These are phyloP conservation scores for Craterostigma plantagineum DNA, from an alignment of 257 asterid species.

Conservation along the genomic window DNA sequence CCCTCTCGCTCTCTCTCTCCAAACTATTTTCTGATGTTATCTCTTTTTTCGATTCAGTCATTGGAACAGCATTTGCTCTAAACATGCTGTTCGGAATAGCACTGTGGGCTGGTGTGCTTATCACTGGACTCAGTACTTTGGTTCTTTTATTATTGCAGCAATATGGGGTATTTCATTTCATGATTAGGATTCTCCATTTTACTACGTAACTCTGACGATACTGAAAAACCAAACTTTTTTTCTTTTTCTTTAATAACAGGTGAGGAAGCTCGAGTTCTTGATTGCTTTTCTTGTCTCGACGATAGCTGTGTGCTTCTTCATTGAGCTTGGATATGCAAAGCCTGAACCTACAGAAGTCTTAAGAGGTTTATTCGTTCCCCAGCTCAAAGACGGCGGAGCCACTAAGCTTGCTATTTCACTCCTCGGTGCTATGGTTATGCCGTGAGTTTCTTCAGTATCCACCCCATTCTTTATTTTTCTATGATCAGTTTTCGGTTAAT, in stretches of 20 bases:
- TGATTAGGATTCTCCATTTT: neutral
- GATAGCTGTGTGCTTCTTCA: conserved; percentile 71
- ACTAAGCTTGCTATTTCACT: conserved; percentile 86
- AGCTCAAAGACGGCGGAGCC: conserved; percentile 75
- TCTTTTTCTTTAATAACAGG: conserved; percentile 31
- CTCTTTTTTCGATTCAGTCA: conserved; percentile 24
- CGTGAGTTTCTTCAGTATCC: conserved; percentile 39
- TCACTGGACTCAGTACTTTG: conserved; percentile 88
- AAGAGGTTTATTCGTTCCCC: conserved; percentile 72
- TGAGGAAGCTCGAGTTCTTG: conserved; percentile 74
- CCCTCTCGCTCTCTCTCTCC: neutral
- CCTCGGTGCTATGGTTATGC: conserved; percentile 99
- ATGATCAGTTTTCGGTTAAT: neutral
- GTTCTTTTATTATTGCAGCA: conserved; percentile 69
- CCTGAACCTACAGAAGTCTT: conserved; percentile 60
- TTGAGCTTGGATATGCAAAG: conserved; percentile 71
- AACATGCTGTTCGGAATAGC: conserved; percentile 89
- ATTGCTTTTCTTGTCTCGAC: conserved; percentile 70
- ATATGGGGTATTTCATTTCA: conserved; percentile 62
- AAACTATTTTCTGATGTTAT: neutral
- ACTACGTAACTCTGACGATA: no score
- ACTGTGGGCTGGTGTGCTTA: conserved; percentile 83
- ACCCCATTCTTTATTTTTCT: neutral
- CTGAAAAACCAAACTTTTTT: neutral
- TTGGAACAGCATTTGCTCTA: conserved; percentile 96